phyloP scores from a whole-genome alignment of 2,329 filamentous ascomycete genomes.

The Fusarium aywerte region DNA sequence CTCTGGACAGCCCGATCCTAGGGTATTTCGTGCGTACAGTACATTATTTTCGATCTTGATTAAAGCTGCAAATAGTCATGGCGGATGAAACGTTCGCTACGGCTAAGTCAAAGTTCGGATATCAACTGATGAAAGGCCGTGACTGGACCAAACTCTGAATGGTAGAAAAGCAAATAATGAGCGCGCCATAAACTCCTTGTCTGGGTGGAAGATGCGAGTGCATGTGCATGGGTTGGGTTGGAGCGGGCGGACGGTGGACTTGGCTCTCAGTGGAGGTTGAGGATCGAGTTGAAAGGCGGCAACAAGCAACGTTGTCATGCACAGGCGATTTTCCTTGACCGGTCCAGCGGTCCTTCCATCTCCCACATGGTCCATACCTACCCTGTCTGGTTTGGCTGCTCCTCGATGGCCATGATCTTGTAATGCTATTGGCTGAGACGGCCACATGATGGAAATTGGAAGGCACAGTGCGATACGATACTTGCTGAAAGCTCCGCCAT shows the following conservation, averaged over 20 bases:
- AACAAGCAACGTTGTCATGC: slow-evolving; percentile 44
- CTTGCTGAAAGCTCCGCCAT: slow-evolving; percentile 24
- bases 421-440: slow-evolving; percentile 20
- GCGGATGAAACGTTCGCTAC: slow-evolving; percentile 21
- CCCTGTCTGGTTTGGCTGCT: slow-evolving; percentile 12
- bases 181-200: slow-evolving; percentile 25
- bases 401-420: background rate
- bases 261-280: slow-evolving; percentile 21
- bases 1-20: slow-evolving; percentile 26
- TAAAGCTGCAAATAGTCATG: slow-evolving; percentile 16
- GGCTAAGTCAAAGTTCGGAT: slow-evolving; percentile 29
- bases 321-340: slow-evolving; percentile 38
- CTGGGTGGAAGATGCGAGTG: slow-evolving; percentile 42
- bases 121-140: slow-evolving; percentile 22
- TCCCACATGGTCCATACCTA: slow-evolving; percentile 32
- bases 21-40: slow-evolving; percentile 10
- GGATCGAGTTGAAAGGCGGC: slow-evolving; percentile 32
- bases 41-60: slow-evolving; percentile 12
- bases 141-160: background rate
- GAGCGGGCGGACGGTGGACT: slow-evolving; percentile 15
- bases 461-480: background rate
- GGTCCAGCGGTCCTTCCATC: slow-evolving; percentile 30
- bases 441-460: slow-evolving; percentile 7
- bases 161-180: slow-evolving; percentile 11
- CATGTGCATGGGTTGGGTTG: slow-evolving; percentile 2